A percentile compares a stretch with the other conserved stretches of the same genome.
These are phyloP conservation scores for Physocladia obscura DNA, from an alignment of 192 early-diverging fungal species.

Conservation along the genomic window DNA sequence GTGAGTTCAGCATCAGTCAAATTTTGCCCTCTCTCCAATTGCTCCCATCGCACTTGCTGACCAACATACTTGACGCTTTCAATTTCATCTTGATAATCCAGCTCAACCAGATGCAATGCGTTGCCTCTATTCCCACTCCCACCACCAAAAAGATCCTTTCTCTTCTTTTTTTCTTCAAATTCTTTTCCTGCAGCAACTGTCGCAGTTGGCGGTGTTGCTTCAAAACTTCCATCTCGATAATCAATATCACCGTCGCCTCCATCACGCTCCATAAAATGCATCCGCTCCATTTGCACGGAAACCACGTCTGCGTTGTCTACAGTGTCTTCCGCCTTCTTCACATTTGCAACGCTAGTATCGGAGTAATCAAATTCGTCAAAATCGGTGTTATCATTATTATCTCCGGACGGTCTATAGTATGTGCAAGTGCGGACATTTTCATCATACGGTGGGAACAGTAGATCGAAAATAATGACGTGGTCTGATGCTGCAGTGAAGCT, in stretches of 20 bases:
- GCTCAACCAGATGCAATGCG: not conserved
- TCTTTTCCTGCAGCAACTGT: no score
- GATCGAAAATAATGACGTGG: constrained; percentile 45
- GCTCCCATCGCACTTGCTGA: not conserved
- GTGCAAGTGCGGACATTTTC: constrained; percentile 42
- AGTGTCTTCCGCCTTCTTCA: no score
- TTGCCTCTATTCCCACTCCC: no score
- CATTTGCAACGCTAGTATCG: no score
- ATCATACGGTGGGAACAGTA: constrained; percentile 55
- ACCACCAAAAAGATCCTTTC: no score
- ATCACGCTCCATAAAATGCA: not conserved
- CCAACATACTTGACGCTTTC: not conserved
- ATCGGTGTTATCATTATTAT: no score
- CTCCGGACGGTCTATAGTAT: constrained; percentile 36
- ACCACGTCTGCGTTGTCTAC: no score
- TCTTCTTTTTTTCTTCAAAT: no score
- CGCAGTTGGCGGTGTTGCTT: no score
- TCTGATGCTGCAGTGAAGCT: constrained; percentile 43
- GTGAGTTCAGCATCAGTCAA: not conserved
- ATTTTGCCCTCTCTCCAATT: not conserved
- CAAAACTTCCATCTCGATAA: no score
- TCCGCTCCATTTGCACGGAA: not conserved
- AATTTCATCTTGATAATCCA: constrained; percentile 3
- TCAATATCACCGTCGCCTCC: not conserved
- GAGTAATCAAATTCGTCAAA: no score